These are phyloP conservation scores for Penicillium sp. DNA, from an alignment of 2,329 filamentous ascomycete genomes.

Conservation along the genomic window DNA sequence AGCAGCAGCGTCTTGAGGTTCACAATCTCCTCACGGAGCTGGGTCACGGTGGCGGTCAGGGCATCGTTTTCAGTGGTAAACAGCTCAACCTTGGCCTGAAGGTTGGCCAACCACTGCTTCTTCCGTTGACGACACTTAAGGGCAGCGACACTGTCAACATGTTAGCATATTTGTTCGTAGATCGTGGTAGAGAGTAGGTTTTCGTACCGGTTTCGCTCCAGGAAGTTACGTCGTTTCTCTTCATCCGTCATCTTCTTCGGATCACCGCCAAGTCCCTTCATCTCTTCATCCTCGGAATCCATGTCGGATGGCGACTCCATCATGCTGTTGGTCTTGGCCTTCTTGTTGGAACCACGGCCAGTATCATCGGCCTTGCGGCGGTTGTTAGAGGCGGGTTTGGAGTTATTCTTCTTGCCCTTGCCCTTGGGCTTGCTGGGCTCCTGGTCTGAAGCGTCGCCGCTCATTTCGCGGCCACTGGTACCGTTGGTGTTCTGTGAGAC, in stretches of 20 bases:
- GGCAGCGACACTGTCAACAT: constrained; percentile 71
- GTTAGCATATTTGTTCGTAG: constrained; percentile 24
- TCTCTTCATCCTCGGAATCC: constrained; percentile 51
- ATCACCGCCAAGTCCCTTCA: constrained; percentile 55
- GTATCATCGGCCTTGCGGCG: constrained; percentile 78
- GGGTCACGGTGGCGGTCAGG: constrained; percentile 76
- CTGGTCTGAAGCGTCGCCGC: constrained; percentile 70
- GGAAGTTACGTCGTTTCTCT: constrained; percentile 96
- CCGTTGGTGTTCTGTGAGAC: constrained; percentile 43
- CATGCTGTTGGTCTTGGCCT: constrained; percentile 59
- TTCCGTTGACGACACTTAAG: constrained; percentile 96
- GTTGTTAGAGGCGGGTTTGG: constrained; percentile 57
- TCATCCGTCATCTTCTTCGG: constrained; percentile 93
- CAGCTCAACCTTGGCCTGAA: constrained; percentile 91
- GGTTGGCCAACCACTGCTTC: constrained; percentile 96
- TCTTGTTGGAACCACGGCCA: constrained; percentile 70
- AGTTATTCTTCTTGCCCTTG: constrained; percentile 66
- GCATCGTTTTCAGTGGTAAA: constrained; percentile 90
- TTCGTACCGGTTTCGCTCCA: constrained; percentile 87
- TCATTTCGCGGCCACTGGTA: constrained; percentile 64
- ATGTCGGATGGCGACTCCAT: constrained; percentile 43
- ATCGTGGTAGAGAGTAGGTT: neutral
- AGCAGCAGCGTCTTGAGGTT: constrained; percentile 89
- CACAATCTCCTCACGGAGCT: constrained; percentile 87
- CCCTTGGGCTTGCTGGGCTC: constrained; percentile 64